Evolutionary conservation across 2,329 filamentous ascomycete species (phyloP), one percentile per base, ranked within the genome.

Genomic region (Arthrocladium fulminans): DNA sequence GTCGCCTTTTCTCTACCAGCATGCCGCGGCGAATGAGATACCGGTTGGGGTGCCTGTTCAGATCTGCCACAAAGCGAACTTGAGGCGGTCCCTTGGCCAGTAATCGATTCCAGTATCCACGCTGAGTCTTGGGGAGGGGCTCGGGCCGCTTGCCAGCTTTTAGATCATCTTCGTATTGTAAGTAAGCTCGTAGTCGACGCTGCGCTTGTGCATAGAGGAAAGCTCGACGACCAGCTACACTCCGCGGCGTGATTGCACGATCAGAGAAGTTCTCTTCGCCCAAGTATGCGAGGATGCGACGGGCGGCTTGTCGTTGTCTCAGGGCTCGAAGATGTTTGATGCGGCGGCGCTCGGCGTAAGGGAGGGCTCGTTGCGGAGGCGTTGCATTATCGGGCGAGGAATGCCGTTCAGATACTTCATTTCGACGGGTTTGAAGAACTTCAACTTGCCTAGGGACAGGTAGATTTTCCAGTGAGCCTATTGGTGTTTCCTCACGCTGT

Each of bases 21-120:
- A n/a, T 15, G 25, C 41, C 41, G 22, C 24, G 24, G 10, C 41
- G 19, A 8, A 44, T 22, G 17, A 44, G 25, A 30, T 44, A 13
- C n/a, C 7, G 23, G 19, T 8, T 7, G 3, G 17, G 24, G 5
- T 30, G 24, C 3, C 41, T 12, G 17, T 44, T 44, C 8, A 44
- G n/a, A 27, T 44, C 41, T 20, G 41, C 41, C 5, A 44, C 17
- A 27, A 44, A 44, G 2, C 41, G 41, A 30, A 44, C n/a, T 9
- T 32, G 8, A 13, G n/a, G 9, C 7, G 24, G 24, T 10, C 41
- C 41, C 17, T 17, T 13, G n/a, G n/a, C 25, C 9, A 23, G 25
- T 15, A 10, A 12, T n/a, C 25, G 41, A 10, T 25, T 17, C 17
- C 41, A 25, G 17, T 30, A 44, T 13, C 22, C 41, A 2, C 23